phyloP scores from a whole-genome alignment of 140 eudicot genomes.

The Cichorium intybus region DNA sequence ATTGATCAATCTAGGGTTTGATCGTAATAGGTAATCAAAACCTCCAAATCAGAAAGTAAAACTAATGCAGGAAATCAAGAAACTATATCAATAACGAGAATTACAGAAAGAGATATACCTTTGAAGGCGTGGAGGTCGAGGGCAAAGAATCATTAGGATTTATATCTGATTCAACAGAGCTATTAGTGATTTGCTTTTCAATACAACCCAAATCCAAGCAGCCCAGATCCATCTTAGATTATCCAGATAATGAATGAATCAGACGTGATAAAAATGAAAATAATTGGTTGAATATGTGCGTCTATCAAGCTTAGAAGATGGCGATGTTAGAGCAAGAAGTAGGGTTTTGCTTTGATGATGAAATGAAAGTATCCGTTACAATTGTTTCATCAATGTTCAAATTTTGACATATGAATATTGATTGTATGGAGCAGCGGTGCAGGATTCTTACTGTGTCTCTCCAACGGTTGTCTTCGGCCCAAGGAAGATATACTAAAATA shows the following conservation, averaged over 20 bases:
- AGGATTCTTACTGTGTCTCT: slow-evolving; percentile 21
- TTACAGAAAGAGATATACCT: slow-evolving; percentile 36
- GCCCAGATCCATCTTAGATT: slow-evolving; percentile 60
- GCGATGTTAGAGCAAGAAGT: slow-evolving; percentile 10
- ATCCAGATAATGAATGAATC: background rate
- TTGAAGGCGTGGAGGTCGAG: slow-evolving; percentile 46
- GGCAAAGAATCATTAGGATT: slow-evolving; percentile 35
- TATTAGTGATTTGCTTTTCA: slow-evolving; percentile 48
- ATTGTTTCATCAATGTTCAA: slow-evolving; percentile 18
- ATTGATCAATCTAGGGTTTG: slow-evolving; percentile 13
- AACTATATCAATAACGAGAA: background rate
- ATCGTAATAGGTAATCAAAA: background rate
- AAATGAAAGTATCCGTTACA: slow-evolving; percentile 57
- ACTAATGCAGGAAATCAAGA: slow-evolving; percentile 1
- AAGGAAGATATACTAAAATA: too few species aligned
- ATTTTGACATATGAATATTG: slow-evolving; percentile 6
- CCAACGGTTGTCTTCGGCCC: slow-evolving; percentile 8
- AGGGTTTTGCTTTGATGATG: background rate
- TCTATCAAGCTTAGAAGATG: background rate
- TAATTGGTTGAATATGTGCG: background rate
- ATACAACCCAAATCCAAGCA: slow-evolving; percentile 83
- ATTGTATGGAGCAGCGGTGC: slow-evolving; percentile 25
- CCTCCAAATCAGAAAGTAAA: background rate
- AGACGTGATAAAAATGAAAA: background rate
- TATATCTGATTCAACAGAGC: slow-evolving; percentile 26